phyloP scores from a whole-genome alignment of 139 green algal genomes.

The Coelastrella sp. region DNA sequence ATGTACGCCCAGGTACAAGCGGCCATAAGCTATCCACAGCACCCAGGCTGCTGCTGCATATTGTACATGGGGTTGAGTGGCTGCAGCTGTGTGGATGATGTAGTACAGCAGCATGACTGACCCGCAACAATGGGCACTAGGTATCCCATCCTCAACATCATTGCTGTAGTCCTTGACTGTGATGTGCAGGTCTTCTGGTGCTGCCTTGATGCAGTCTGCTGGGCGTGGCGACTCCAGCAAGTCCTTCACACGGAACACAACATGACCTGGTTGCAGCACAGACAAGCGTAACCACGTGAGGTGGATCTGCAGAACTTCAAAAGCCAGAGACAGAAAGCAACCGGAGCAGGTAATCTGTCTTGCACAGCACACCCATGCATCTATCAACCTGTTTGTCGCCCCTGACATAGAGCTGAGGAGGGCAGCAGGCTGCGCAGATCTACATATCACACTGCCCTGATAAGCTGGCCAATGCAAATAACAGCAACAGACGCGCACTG shows the following conservation, averaged over 20 bases:
- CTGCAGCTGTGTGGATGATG: conserved; percentile 2
- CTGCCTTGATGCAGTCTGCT: conserved; percentile 27
- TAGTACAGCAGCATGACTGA: conserved; percentile 33
- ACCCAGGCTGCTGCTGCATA: conserved; percentile 33
- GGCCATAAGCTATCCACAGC: conserved; percentile 16
- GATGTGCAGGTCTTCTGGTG: background rate
- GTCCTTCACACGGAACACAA: conserved; percentile 33
- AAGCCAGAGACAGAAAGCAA: background rate
- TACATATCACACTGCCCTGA: background rate
- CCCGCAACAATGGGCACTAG: conserved; percentile 14
- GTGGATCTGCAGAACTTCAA: background rate
- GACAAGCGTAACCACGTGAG: background rate
- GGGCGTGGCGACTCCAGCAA: conserved; percentile 31
- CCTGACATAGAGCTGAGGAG: too few species aligned
- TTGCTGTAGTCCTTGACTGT: conserved; percentile 17
- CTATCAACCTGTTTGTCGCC: too few species aligned
- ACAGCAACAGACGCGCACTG: background rate
- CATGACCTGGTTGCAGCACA: background rate
- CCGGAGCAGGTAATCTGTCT: background rate
- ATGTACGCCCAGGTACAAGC: conserved; percentile 37
- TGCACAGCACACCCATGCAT: too few species aligned
- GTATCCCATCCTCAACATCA: conserved; percentile 43
- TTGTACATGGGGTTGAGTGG: background rate
- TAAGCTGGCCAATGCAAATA: background rate
- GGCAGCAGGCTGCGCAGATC: too few species aligned